phyloP scores from a whole-genome alignment of 2,329 filamentous ascomycete species.

The Exophiala bonariae region DNA sequence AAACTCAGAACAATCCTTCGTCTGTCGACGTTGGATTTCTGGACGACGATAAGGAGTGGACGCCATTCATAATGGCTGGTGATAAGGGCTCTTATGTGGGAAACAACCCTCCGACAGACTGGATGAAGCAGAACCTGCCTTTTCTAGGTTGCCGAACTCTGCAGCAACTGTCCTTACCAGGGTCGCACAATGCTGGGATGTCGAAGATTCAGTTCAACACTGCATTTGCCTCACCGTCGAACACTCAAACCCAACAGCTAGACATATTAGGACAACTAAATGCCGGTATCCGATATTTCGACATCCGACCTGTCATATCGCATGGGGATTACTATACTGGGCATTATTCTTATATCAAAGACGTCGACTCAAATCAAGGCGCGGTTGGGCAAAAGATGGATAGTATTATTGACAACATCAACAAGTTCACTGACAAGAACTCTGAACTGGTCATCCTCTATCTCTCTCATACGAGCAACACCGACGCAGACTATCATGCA shows the following conservation, averaged over 20 bases:
- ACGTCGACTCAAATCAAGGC: conserved; percentile 40
- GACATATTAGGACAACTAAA: conserved; percentile 48
- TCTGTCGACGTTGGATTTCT: conserved; percentile 1
- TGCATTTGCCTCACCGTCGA: conserved; percentile 1
- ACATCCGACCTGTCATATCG: conserved; percentile 46
- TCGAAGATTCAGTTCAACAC: conserved; percentile 30
- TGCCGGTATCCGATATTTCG: conserved; percentile 50
- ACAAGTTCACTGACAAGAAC: conserved; percentile 46
- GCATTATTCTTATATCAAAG: conserved; percentile 34
- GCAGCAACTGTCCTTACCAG: conserved; percentile 49
- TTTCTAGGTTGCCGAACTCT: conserved; percentile 42
- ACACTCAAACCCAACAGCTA: conserved; percentile 40
- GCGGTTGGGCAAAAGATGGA: conserved; percentile 48
- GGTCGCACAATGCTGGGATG: conserved; percentile 54
- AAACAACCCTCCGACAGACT: conserved; percentile 34
- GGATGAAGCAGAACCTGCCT: conserved; percentile 43
- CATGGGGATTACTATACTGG: conserved; percentile 44
- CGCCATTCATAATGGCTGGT: conserved; percentile 37
- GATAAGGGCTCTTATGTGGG: conserved; percentile 37
- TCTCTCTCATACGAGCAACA: conserved; percentile 47
- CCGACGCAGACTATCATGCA: conserved; percentile 38
- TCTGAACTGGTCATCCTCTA: conserved; percentile 50
- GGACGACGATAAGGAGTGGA: conserved; percentile 6
- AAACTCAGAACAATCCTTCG: conserved; percentile 8
- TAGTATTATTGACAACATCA: conserved; percentile 43